A percentile compares a stretch with the other conserved stretches of the same genome.
These are phyloP conservation scores for Panicum hallii DNA, from an alignment of 202 grass and related monocot species.

Conservation along the genomic window DNA sequence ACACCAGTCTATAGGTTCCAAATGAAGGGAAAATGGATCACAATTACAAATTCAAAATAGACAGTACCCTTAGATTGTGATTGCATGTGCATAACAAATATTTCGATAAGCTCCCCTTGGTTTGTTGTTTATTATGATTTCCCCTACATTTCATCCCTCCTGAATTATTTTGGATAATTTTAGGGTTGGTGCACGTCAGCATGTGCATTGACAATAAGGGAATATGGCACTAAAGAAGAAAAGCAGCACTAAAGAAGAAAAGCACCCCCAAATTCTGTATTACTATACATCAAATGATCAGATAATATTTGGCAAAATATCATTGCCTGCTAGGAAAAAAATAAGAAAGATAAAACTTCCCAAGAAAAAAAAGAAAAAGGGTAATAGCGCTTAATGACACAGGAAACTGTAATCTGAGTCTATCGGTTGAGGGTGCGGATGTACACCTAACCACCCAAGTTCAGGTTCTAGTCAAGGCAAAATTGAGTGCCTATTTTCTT, in stretches of 20 bases:
- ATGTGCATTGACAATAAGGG: conserved; percentile 1
- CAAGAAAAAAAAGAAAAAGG: neutral
- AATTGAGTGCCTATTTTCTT: too few relatives aligned
- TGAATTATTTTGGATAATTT: conserved; percentile 7
- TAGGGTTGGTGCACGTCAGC: neutral
- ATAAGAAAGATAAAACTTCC: neutral
- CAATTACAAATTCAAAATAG: neutral
- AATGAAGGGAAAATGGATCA: neutral
- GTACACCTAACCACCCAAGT: too few relatives aligned
- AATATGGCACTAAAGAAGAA: neutral
- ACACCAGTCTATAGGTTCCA: too few relatives aligned
- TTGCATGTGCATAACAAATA: neutral
- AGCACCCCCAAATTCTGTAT: neutral
- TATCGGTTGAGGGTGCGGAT: too few relatives aligned
- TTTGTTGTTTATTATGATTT: neutral
- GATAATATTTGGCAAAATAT: conserved; percentile 1
- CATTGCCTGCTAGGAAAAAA: neutral
- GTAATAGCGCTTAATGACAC: neutral
- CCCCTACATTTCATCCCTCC: neutral
- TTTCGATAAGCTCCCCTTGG: neutral
- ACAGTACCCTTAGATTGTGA: neutral
- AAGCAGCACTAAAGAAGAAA: conserved; percentile 14
- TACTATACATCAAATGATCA: neutral
- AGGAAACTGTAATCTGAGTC: neutral
- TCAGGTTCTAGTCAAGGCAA: too few relatives aligned